phyloP scores from a whole-genome alignment of 768 basidiomycete genomes.

The Suillus americanus region DNA sequence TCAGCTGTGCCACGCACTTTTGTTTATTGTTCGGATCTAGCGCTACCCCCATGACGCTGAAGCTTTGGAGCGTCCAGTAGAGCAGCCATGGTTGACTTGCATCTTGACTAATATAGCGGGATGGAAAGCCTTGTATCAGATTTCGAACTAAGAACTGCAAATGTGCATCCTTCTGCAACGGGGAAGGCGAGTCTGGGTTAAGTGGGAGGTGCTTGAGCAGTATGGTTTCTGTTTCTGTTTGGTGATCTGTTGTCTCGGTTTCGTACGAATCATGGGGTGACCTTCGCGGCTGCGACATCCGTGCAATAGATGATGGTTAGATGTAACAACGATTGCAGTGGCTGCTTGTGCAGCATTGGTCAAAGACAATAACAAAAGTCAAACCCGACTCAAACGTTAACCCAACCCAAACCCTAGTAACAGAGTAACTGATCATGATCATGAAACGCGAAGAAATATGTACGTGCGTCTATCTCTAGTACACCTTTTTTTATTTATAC shows the following conservation, averaged over 20 bases:
- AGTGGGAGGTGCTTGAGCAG: slow-evolving; percentile 55
- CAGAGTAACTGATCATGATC: neutral
- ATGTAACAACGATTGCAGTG: neutral
- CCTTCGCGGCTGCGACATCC: slow-evolving; percentile 26
- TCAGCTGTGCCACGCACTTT: slow-evolving; percentile 46
- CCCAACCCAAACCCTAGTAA: neutral
- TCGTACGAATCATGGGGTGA: slow-evolving; percentile 57
- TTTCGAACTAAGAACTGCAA: slow-evolving; percentile 73
- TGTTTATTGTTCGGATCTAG: slow-evolving; percentile 79
- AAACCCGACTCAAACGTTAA: neutral
- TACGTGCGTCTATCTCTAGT: neutral
- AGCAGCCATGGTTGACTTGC: slow-evolving; percentile 95
- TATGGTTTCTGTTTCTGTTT: slow-evolving; percentile 65
- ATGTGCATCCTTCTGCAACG: slow-evolving; percentile 64
- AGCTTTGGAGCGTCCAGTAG: slow-evolving; percentile 89
- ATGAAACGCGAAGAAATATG: neutral
- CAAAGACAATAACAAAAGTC: neutral
- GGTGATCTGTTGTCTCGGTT: slow-evolving; percentile 61
- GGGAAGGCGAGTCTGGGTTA: slow-evolving; percentile 27
- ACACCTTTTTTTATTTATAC: neutral
- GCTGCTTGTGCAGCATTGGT: neutral
- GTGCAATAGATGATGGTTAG: slow-evolving; percentile 1
- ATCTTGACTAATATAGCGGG: slow-evolving; percentile 80
- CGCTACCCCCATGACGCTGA: slow-evolving; percentile 74
- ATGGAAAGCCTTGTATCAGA: slow-evolving; percentile 78